Conservation (phyloP, 2,329 filamentous ascomycete species). For the Diplocarpon rosae region DNA sequence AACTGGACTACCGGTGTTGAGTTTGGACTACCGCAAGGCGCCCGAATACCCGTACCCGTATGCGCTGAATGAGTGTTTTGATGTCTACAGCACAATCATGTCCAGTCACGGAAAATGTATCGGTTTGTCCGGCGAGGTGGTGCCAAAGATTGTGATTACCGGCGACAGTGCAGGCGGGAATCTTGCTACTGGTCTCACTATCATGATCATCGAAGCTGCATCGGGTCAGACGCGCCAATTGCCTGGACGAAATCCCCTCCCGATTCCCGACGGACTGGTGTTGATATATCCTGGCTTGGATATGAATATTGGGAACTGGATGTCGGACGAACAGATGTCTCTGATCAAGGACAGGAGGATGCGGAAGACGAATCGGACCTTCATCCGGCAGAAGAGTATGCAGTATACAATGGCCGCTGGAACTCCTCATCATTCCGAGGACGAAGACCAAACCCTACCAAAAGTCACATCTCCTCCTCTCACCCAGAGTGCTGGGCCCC, state of each 20-base stretch:
- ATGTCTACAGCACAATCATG: constrained; percentile 68
- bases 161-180: constrained; percentile 80
- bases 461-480: constrained; percentile 19
- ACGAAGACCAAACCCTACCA: constrained; percentile 41
- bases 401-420: constrained; percentile 78
- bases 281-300: constrained; percentile 85
- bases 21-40: constrained; percentile 82
- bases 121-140: constrained; percentile 55
- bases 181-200: constrained; percentile 64
- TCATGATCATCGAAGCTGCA: constrained; percentile 80
- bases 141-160: constrained; percentile 59
- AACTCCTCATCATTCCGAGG: constrained; percentile 71
- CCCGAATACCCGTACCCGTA: constrained; percentile 79
- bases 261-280: constrained; percentile 68
- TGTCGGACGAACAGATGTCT: constrained; percentile 96
- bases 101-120: constrained; percentile 63
- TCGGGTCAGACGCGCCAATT: constrained; percentile 44
- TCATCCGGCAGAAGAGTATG: constrained; percentile 75
- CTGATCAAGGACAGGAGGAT: constrained; percentile 76
- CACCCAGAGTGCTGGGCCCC: constrained; percentile 5
- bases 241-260: constrained; percentile 48
- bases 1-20: constrained; percentile 78
- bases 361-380: constrained; percentile 65
- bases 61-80: constrained; percentile 77
- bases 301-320: constrained; percentile 98